Evolutionary conservation across 306 rosid species (phyloP), one percentile per base, ranked within the genome.

Genomic region (Bauhinia variegata): DNA sequence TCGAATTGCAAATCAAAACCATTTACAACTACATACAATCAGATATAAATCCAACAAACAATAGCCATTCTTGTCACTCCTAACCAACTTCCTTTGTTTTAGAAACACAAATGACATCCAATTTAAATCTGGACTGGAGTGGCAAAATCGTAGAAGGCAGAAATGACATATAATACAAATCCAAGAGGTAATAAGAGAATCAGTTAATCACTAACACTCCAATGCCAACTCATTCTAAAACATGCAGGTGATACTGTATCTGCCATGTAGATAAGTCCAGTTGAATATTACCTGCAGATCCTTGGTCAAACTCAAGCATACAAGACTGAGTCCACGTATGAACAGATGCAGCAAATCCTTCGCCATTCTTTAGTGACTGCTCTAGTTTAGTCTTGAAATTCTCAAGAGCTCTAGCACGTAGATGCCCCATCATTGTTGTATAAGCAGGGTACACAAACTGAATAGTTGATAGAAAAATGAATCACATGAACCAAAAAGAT

Each of bases 381-480:
- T 86, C 91, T 63, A 92, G 77, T 63, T 81, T 70, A 50, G 54
- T 53, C 86, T 92, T 86, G 47, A 89, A 92, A 77, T 63, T 68
- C 5, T 84, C 85, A 11, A 84, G 70, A 36, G 87, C 84, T 66
- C 64, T 73, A 76, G 87, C 59, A 17, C 88, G 85, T 33, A 92
- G 74, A 75, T 84, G 96, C 47, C 96, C 96, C 36, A 92, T 48
- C 86, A 85, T 51, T 58, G 85, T 61, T 42, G 77, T 67, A 76
- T 83, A 88, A 15, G 87, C 82, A 76, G 96, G 87, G 75, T 83
- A 64, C 66, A 91, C 86, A 59, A 78, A 58, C 97, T 91, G 95
- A 42, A 78, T 70, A 80, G 63, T 65, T 62, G 80, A 79, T 47
- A 53, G 55, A 52, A 42, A 47, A 41, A 66, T 52, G 23, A 38